Percentiles rank a stretch among this genome's conserved stretches.
Evolutionary conservation across 2,329 filamentous ascomycete genomes (phyloP).

Genomic region (Periconia sp.): DNA sequence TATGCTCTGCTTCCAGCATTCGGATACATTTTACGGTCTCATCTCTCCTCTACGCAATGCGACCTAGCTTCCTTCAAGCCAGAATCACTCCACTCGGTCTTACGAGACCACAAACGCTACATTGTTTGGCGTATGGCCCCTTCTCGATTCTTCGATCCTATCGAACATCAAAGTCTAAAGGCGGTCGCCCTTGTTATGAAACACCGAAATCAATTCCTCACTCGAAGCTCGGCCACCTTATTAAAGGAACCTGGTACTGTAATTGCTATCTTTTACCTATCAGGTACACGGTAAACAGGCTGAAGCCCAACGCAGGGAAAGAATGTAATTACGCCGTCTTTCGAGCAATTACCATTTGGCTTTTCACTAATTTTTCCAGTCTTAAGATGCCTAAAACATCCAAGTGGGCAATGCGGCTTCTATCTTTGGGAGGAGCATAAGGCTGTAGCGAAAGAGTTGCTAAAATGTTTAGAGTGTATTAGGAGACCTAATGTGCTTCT

Average conservation of each 20-base stretch:
- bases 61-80: background rate
- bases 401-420: background rate
- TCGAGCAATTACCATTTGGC: background rate
- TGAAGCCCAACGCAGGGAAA: background rate
- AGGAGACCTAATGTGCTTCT: too few relatives aligned
- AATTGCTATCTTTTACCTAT: background rate
- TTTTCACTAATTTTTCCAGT: background rate
- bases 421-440: background rate
- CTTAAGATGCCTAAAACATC: background rate
- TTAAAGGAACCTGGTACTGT: background rate
- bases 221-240: background rate
- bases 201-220: background rate
- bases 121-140: background rate
- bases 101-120: background rate
- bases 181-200: background rate
- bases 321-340: background rate
- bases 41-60: background rate
- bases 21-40: background rate
- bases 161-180: background rate
- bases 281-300: background rate
- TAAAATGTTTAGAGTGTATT: background rate
- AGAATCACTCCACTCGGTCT: background rate
- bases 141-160: background rate
- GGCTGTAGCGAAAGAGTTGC: background rate
- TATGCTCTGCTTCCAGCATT: background rate